Conservation (phyloP, 306 rosid genomes). For the Ziziphus jujuba region DNA sequence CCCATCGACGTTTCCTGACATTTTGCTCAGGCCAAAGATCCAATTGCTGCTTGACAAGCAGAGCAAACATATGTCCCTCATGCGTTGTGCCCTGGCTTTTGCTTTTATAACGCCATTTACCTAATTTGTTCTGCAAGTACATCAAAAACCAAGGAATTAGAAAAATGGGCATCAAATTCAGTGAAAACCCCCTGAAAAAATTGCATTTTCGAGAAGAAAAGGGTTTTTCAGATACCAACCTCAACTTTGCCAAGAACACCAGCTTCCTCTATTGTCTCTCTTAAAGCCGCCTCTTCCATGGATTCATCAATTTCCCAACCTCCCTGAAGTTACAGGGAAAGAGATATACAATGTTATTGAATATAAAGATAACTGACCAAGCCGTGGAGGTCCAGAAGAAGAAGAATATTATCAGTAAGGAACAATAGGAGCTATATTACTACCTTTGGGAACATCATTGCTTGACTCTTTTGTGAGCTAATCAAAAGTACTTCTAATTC, state of each 20-base stretch:
- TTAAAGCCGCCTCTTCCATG: constrained; percentile 74
- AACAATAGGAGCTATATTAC: neutral
- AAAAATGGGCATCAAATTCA: neutral
- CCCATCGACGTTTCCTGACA: constrained; percentile 70
- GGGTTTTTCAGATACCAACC: constrained; percentile 43
- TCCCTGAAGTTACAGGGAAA: constrained; percentile 53
- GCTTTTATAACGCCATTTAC: constrained; percentile 76
- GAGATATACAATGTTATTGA: constrained; percentile 5
- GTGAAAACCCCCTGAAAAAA: neutral
- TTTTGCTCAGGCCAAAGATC: constrained; percentile 84
- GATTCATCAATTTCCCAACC: constrained; percentile 94
- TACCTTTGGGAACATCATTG: constrained; percentile 94
- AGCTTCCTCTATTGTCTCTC: constrained; percentile 92
- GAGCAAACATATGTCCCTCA: constrained; percentile 76
- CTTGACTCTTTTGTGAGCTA: constrained; percentile 83
- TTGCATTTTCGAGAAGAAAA: neutral
- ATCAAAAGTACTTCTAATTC: constrained; percentile 83
- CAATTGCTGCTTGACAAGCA: constrained; percentile 62
- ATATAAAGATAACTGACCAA: constrained; percentile 4
- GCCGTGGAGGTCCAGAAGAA: neutral
- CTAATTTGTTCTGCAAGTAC: constrained; percentile 56
- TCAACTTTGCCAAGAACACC: constrained; percentile 74
- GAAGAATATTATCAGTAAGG: neutral
- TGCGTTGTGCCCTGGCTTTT: constrained; percentile 62
- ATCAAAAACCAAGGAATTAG: constrained; percentile 25